phyloP scores from a whole-genome alignment of 2,329 filamentous ascomycete genomes.

The Talaromyces sp. region DNA sequence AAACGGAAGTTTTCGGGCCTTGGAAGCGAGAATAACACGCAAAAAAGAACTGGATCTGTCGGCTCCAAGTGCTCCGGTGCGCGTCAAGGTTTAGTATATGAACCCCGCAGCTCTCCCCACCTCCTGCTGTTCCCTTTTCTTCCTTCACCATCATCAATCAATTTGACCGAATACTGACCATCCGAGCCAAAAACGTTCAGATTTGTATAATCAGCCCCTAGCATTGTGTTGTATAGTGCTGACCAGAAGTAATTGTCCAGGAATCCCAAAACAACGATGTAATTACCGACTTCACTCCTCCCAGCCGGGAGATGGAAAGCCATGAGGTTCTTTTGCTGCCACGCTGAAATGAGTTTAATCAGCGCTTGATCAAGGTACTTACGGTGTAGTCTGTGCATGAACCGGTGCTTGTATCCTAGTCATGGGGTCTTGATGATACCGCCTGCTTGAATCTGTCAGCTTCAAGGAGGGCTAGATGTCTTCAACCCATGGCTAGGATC shows the following conservation, averaged over 20 bases:
- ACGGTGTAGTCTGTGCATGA: slow-evolving; percentile 49
- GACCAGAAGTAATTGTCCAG: slow-evolving; percentile 3
- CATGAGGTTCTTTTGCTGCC: slow-evolving; percentile 31
- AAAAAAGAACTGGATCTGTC: not conserved
- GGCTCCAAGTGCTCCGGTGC: slow-evolving; percentile 1
- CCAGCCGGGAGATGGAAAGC: slow-evolving; percentile 27
- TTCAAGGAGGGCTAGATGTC: not conserved
- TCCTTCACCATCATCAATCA: not conserved
- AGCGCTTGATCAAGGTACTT: slow-evolving; percentile 42
- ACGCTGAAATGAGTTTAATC: slow-evolving; percentile 12
- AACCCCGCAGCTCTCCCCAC: slow-evolving; percentile 11
- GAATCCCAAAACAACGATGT: slow-evolving; percentile 16
- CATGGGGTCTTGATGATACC: slow-evolving; percentile 13
- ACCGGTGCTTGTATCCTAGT: slow-evolving; percentile 54
- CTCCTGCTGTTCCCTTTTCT: slow-evolving; percentile 9
- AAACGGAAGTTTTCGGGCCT: not conserved
- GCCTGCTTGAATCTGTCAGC: slow-evolving; percentile 17
- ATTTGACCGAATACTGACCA: slow-evolving; percentile 1
- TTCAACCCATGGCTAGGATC: slow-evolving; percentile 19
- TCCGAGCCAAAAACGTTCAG: not conserved
- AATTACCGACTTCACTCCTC: slow-evolving; percentile 18
- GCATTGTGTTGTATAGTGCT: not conserved
- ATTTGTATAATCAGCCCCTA: slow-evolving; percentile 14
- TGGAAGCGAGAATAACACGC: not conserved
- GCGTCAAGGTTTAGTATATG: slow-evolving; percentile 3